Evolutionary conservation across 305 asterid genomes (phyloP).

Genomic region (Fraxinus velutina): DNA sequence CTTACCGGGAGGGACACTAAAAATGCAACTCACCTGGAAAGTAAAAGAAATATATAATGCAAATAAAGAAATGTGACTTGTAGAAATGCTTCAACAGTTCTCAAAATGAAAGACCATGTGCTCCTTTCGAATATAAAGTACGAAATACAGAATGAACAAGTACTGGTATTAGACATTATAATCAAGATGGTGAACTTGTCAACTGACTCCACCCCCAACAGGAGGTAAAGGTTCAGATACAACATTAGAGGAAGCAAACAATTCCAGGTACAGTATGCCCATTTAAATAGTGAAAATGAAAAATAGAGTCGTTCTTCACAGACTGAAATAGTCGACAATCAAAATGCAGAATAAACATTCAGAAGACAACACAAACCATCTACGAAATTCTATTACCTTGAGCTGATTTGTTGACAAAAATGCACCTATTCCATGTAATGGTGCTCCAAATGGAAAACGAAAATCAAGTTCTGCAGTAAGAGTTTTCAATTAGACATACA

Average conservation of each 20-base stretch:
- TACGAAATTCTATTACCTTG: slow-evolving; percentile 51
- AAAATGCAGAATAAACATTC: slow-evolving; percentile 8
- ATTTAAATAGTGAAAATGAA: background rate
- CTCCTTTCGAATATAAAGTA: background rate
- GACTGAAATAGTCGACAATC: slow-evolving; percentile 4
- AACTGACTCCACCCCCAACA: background rate
- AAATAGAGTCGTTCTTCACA: background rate
- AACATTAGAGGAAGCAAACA: background rate
- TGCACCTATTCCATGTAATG: slow-evolving; percentile 85
- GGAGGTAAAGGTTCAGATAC: background rate
- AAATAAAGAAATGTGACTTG: background rate
- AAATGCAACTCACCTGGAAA: background rate
- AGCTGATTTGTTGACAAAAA: slow-evolving; percentile 92
- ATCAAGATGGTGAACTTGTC: background rate
- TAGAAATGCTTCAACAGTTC: background rate
- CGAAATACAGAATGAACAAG: background rate
- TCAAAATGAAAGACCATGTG: background rate
- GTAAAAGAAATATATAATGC: background rate
- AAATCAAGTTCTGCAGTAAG: slow-evolving; percentile 92
- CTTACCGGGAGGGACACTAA: background rate
- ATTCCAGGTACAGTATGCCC: background rate
- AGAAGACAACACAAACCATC: background rate
- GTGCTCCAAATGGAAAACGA: slow-evolving; percentile 89
- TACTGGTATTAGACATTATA: background rate
- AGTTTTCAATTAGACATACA: slow-evolving; percentile 22